Evolutionary conservation across 306 rosid genomes (phyloP).

Genomic region (Cucurbita ficifolia): DNA sequence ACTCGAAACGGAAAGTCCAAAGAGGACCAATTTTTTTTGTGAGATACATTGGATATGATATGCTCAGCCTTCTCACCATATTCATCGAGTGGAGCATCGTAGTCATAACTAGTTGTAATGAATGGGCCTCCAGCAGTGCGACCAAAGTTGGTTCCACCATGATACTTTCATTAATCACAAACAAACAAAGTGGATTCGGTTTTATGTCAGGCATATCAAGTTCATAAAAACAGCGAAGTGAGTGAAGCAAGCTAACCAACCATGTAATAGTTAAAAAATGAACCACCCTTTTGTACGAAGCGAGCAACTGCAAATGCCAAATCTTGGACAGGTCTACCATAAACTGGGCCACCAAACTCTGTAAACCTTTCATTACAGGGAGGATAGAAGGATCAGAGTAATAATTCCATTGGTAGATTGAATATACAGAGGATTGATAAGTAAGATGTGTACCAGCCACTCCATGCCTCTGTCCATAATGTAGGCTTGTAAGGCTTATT

Average conservation of each 20-base stretch:
- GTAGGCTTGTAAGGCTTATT: conserved; percentile 87
- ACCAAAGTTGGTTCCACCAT: conserved; percentile 98
- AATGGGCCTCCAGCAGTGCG: conserved; percentile 97
- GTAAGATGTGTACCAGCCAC: conserved; percentile 61
- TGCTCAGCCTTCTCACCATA: conserved; percentile 46
- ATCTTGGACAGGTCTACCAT: conserved; percentile 80
- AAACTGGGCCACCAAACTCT: conserved; percentile 70
- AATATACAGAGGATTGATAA: not conserved
- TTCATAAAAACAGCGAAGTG: not conserved
- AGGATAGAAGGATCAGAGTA: conserved; percentile 6
- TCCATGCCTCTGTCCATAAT: conserved; percentile 94
- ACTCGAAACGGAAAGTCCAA: no score
- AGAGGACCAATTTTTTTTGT: no score
- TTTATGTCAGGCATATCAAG: not conserved
- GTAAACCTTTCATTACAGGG: conserved; percentile 42
- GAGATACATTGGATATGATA: not conserved
- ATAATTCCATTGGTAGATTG: not conserved
- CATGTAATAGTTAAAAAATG: conserved; percentile 79
- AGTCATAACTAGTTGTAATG: conserved; percentile 84
- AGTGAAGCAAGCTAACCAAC: conserved; percentile 34
- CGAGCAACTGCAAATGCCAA: conserved; percentile 91
- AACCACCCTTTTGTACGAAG: conserved; percentile 77
- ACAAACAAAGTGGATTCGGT: not conserved
- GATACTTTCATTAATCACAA: conserved; percentile 46
- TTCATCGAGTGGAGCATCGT: conserved; percentile 95